A percentile compares a stretch with the other conserved stretches of the same genome.
Conservation (phyloP, 305 asterid species). For the Ruellia speciosa region DNA sequence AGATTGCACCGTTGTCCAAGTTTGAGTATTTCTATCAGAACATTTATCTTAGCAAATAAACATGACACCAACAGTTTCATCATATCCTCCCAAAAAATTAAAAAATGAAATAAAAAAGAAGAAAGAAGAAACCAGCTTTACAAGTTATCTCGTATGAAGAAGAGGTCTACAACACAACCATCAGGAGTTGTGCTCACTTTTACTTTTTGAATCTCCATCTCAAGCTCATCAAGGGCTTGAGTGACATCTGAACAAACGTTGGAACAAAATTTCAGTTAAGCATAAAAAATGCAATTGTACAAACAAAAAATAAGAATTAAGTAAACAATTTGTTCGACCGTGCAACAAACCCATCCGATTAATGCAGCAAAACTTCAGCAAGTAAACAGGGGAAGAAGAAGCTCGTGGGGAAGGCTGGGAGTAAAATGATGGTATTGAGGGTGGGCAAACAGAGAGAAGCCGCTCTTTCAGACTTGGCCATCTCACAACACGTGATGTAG, state of each 20-base stretch:
- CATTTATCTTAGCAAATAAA: neutral
- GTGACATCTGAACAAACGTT: slow-evolving; percentile 52
- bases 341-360: slow-evolving; percentile 66
- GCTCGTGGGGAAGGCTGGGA: slow-evolving; percentile 31
- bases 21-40: neutral
- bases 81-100: too few relatives aligned
- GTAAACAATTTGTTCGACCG: slow-evolving; percentile 32
- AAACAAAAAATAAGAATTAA: slow-evolving; percentile 1
- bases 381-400: slow-evolving; percentile 44
- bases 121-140: slow-evolving; percentile 30
- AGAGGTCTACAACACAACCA: slow-evolving; percentile 59
- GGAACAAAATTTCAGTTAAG: slow-evolving; percentile 12
- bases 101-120: neutral
- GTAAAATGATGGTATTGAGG: slow-evolving; percentile 41
- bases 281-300: slow-evolving; percentile 1
- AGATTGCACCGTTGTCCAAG: slow-evolving; percentile 2
- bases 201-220: slow-evolving; percentile 61
- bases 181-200: slow-evolving; percentile 81
- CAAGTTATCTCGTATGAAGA: slow-evolving; percentile 52
- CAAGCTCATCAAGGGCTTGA: slow-evolving; percentile 61
- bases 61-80: too few relatives aligned
- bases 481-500: slow-evolving; percentile 35
- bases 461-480: slow-evolving; percentile 71
- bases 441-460: slow-evolving; percentile 57
- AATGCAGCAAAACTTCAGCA: slow-evolving; percentile 49